Conservation (phyloP, 2,329 filamentous ascomycete genomes). For the Penicillium sp. region DNA sequence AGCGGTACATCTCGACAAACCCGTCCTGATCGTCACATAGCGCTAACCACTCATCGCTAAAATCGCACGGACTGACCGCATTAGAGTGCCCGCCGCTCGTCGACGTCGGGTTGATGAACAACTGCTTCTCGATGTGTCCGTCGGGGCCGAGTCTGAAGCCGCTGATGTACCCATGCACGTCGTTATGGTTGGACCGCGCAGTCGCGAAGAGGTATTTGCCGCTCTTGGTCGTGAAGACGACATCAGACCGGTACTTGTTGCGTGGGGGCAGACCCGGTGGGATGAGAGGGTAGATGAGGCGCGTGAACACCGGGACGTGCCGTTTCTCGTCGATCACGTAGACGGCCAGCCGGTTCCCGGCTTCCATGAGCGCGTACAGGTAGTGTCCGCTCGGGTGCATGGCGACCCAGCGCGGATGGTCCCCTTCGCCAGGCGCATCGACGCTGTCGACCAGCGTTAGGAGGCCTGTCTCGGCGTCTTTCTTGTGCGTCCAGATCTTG, state of each 20-base stretch:
- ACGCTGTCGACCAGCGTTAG: slow-evolving; percentile 68
- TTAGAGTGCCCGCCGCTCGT: slow-evolving; percentile 87
- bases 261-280: slow-evolving; percentile 54
- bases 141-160: slow-evolving; percentile 67
- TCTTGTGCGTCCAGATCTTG: slow-evolving; percentile 74
- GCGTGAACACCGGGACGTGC: slow-evolving; percentile 73
- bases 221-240: slow-evolving; percentile 68
- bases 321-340: slow-evolving; percentile 74
- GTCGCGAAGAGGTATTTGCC: slow-evolving; percentile 78
- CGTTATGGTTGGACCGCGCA: slow-evolving; percentile 70
- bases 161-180: slow-evolving; percentile 76
- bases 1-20: slow-evolving; percentile 82
- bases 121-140: slow-evolving; percentile 71
- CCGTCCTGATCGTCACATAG: slow-evolving; percentile 85
- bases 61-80: slow-evolving; percentile 77
- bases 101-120: slow-evolving; percentile 77
- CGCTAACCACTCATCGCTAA: slow-evolving; percentile 84
- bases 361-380: slow-evolving; percentile 84
- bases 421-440: slow-evolving; percentile 64
- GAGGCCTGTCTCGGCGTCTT: slow-evolving; percentile 57
- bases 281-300: slow-evolving; percentile 72
- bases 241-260: slow-evolving; percentile 74
- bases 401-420: slow-evolving; percentile 86
- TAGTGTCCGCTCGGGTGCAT: slow-evolving; percentile 74
- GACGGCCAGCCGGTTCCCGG: slow-evolving; percentile 77